Percentiles rank a stretch among this genome's conserved stretches.
These are phyloP conservation scores for Leishmania tropica DNA, from an alignment of 208 protist genomes.

Conservation along the genomic window DNA sequence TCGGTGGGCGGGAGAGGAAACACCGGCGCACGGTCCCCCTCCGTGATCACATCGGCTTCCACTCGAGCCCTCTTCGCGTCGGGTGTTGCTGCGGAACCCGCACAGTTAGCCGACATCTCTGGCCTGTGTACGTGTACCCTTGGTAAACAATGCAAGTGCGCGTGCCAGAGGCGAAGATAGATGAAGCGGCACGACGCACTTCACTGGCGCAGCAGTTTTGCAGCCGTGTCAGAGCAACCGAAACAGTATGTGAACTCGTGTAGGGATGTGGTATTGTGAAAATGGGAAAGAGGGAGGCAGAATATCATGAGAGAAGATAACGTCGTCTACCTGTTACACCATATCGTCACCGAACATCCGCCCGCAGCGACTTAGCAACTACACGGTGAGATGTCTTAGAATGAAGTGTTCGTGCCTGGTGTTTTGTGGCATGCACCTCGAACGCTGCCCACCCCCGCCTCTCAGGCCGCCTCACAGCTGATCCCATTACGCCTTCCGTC, in stretches of 20 bases:
- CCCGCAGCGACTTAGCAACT: neutral
- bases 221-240: neutral
- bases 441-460: too few species aligned
- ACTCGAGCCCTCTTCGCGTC: slow-evolving; percentile 1
- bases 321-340: neutral
- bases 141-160: neutral
- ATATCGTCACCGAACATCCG: neutral
- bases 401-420: neutral
- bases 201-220: neutral
- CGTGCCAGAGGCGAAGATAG: neutral
- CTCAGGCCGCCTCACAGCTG: too few species aligned
- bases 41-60: slow-evolving; percentile 2
- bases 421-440: too few species aligned
- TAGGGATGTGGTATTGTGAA: neutral
- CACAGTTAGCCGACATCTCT: neutral
- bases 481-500: neutral
- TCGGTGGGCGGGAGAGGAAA: slow-evolving; percentile 8
- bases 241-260: neutral
- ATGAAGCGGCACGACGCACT: neutral
- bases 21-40: neutral
- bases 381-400: neutral
- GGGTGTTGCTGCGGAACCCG: neutral
- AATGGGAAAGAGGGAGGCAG: neutral
- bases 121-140: neutral
- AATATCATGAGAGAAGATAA: neutral